Base-by-base conservation (phyloP, 768 basidiomycete genomes). In the Boletus barrowsii region DNA sequence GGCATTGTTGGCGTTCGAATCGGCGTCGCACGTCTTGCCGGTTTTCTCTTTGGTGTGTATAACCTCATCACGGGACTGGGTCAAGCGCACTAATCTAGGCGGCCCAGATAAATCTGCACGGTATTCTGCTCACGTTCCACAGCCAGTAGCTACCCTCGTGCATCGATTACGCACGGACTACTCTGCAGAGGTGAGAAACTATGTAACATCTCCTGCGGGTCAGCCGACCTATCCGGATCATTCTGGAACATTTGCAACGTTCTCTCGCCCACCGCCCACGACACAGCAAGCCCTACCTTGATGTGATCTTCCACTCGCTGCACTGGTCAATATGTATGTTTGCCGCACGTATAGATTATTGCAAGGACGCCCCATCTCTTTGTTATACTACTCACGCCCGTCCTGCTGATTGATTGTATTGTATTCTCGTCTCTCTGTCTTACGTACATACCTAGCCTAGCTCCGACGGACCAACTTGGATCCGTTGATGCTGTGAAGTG, bases 1-100 rank as follows among this genome's bases (percentile, higher is more conserved):
- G 63, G 66, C 35, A 84, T 96, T 13, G 77, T 89, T 47, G 93
- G 92, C 56, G 93, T 97, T 33, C 81, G 93, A 43, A 92, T 97
- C 53, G 88, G 84, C 8, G 78, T 93, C 3, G 87, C 94, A n/a
- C 81, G 93, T 46, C 79, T 92, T 43, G 71, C 85, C 40, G 82
- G 82, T 46, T 62, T 70, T 45, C 67, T 84, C 29, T 76, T 73
- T 59, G 79, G 88, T 88, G 70, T 66, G 83, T 74, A 49, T 47
- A 18, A 30, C 24, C 20, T 48, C 44, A 4, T 37, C 30, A 37
- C 54, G 55, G 33, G 14, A 35, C 33, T 35, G 33, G 41, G 35
- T 45, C 42, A 9, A 39, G 43, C 35, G 26, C 39, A 47, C 54
- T 66, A 4, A 65, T 50, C 17, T 10, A 37, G 35, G 17, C 3